phyloP scores from a whole-genome alignment of 768 basidiomycete species.

The Xerocomellus dryophilus region DNA sequence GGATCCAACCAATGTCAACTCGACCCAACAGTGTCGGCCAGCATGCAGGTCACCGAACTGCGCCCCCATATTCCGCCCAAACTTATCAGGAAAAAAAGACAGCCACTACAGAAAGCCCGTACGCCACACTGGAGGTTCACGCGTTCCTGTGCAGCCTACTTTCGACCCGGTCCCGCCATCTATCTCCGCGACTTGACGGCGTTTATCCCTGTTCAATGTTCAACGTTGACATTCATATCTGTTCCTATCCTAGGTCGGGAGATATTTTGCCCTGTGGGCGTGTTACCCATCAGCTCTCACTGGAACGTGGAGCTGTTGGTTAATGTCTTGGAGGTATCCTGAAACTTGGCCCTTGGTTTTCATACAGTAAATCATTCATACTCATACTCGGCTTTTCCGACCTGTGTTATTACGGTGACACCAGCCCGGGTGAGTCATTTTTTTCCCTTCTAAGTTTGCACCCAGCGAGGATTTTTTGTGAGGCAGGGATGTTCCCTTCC shows the following conservation, averaged over 20 bases:
- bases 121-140: neutral
- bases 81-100: neutral
- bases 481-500: neutral
- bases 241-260: neutral
- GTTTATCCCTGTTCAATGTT: neutral
- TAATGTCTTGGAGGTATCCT: neutral
- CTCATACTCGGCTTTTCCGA: neutral
- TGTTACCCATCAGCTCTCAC: neutral
- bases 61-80: neutral
- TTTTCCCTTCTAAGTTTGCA: neutral
- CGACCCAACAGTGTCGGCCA: neutral
- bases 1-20: neutral
- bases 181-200: neutral
- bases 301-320: neutral
- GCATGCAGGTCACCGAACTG: neutral
- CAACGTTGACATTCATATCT: neutral
- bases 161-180: neutral
- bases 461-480: neutral
- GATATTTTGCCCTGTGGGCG: neutral
- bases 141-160: neutral
- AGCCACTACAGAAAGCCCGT: neutral
- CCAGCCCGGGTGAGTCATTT: neutral
- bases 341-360: neutral
- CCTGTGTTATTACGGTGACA: neutral
- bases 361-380: too few relatives aligned